phyloP scores from a whole-genome alignment of 108 stramenopile species.

The Cyclostephanos invisitatus region DNA sequence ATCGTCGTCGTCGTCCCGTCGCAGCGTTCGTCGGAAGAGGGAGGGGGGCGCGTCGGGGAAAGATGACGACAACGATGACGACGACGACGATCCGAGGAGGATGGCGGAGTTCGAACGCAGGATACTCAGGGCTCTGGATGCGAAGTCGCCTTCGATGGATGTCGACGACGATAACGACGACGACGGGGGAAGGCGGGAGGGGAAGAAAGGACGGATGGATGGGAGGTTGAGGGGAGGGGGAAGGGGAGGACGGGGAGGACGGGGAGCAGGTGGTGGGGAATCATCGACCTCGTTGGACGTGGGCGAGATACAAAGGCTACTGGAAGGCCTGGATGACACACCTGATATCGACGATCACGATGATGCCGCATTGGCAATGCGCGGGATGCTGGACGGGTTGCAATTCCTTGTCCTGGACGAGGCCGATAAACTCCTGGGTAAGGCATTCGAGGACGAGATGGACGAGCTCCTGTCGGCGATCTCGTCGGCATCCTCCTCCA shows the following conservation, averaged over 20 bases:
- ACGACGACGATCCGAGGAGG: slow-evolving; percentile 13
- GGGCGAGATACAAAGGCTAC: slow-evolving; percentile 38
- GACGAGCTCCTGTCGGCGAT: slow-evolving; percentile 66
- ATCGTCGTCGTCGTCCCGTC: slow-evolving; percentile 20
- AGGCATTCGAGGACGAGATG: slow-evolving; percentile 80
- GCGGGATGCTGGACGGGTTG: slow-evolving; percentile 57
- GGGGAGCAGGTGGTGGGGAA: background rate
- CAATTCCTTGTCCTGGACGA: slow-evolving; percentile 94
- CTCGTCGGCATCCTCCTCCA: slow-evolving; percentile 15
- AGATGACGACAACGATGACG: background rate
- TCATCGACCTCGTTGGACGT: slow-evolving; percentile 59
- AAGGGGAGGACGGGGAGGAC: slow-evolving; percentile 23
- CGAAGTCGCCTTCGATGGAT: background rate
- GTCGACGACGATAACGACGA: background rate
- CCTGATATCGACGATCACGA: slow-evolving; percentile 47
- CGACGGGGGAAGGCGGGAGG: slow-evolving; percentile 5
- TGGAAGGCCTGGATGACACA: background rate
- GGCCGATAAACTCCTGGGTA: slow-evolving; percentile 88
- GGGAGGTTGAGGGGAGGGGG: slow-evolving; percentile 29
- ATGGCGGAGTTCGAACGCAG: slow-evolving; percentile 61
- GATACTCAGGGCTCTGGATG: slow-evolving; percentile 65
- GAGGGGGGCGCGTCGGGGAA: slow-evolving; percentile 16
- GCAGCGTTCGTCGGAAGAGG: slow-evolving; percentile 39
- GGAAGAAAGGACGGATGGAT: background rate
- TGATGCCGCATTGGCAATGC: slow-evolving; percentile 57